Conservation (phyloP, 805 yeast genomes). For the Millerago galiae region DNA sequence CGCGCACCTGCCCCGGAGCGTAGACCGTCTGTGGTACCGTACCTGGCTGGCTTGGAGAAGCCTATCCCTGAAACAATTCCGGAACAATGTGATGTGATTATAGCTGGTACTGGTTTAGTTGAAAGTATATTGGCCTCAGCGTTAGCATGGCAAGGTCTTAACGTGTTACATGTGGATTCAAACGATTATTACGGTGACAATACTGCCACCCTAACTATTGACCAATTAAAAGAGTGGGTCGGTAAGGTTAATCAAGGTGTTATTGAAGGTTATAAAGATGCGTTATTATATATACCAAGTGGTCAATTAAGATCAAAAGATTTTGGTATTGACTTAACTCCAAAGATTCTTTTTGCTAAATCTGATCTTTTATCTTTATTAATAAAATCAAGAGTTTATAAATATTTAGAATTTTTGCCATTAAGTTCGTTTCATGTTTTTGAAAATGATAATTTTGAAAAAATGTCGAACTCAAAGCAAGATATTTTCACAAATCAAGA, state of each 20-base stretch:
- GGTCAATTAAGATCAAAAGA: slow-evolving; percentile 45
- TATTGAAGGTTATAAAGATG: slow-evolving; percentile 48
- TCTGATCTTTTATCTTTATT: slow-evolving; percentile 79
- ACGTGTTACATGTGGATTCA: slow-evolving; percentile 82
- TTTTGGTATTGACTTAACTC: slow-evolving; percentile 83
- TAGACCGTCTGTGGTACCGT: slow-evolving; percentile 45
- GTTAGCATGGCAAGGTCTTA: slow-evolving; percentile 97
- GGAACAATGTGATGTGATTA: slow-evolving; percentile 78
- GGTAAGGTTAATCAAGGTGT: slow-evolving; percentile 47
- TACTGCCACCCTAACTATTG: slow-evolving; percentile 78
- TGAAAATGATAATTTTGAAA: slow-evolving; percentile 86
- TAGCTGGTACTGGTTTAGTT: slow-evolving; percentile 87
- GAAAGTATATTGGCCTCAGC: slow-evolving; percentile 91
- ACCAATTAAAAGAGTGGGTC: slow-evolving; percentile 82
- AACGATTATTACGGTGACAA: slow-evolving; percentile 86
- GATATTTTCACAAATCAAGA: slow-evolving; percentile 90
- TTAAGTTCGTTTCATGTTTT: slow-evolving; percentile 87
- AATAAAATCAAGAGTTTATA: slow-evolving; percentile 79
- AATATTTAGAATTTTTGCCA: slow-evolving; percentile 89
- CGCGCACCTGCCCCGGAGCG: slow-evolving; percentile 43
- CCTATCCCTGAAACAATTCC: slow-evolving; percentile 57
- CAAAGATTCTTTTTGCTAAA: slow-evolving; percentile 82
- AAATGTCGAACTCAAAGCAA: slow-evolving; percentile 79
- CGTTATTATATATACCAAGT: slow-evolving; percentile 74
- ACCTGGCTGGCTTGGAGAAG: slow-evolving; percentile 70